Percentiles rank a stretch among this genome's conserved stretches.
Evolutionary conservation across 2,329 filamentous ascomycete genomes (phyloP).

Genomic region (Talaromyces sp.): DNA sequence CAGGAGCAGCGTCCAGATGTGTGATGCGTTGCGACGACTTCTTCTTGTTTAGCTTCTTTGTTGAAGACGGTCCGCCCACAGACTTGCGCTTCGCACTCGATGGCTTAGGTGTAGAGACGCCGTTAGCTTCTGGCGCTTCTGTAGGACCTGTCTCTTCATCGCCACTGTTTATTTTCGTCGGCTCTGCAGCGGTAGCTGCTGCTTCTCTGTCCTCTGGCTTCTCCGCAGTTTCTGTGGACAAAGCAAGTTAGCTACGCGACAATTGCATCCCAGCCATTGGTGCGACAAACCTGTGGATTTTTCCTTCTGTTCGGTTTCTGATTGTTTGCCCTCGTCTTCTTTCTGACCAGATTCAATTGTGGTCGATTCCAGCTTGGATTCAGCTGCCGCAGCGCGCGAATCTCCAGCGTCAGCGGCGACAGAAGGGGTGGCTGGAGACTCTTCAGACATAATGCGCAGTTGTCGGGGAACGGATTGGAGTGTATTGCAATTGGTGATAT

Average conservation of each 20-base stretch:
- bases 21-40: constrained; percentile 69
- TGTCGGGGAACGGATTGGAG: neutral
- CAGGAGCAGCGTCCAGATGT: constrained; percentile 78
- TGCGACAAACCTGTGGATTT: constrained; percentile 31
- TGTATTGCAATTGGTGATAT: neutral
- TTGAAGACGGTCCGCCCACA: constrained; percentile 58
- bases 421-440: constrained; percentile 33
- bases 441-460: constrained; percentile 39
- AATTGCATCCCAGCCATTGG: neutral
- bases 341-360: constrained; percentile 22
- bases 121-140: constrained; percentile 36
- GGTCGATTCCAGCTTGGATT: constrained; percentile 24
- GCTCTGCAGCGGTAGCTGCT: constrained; percentile 26
- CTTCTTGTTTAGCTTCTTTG: constrained; percentile 82
- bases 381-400: constrained; percentile 29
- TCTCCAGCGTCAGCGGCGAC: constrained; percentile 31
- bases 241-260: neutral
- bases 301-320: constrained; percentile 24
- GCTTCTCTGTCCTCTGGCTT: constrained; percentile 31
- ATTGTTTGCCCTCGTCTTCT: constrained; percentile 6
- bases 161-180: constrained; percentile 23
- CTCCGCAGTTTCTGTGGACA: neutral
- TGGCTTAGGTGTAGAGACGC: constrained; percentile 50
- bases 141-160: constrained; percentile 18
- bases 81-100: constrained; percentile 67